Conservation (phyloP, 2,329 filamentous ascomycete species). For the Diaporthe sp. region DNA sequence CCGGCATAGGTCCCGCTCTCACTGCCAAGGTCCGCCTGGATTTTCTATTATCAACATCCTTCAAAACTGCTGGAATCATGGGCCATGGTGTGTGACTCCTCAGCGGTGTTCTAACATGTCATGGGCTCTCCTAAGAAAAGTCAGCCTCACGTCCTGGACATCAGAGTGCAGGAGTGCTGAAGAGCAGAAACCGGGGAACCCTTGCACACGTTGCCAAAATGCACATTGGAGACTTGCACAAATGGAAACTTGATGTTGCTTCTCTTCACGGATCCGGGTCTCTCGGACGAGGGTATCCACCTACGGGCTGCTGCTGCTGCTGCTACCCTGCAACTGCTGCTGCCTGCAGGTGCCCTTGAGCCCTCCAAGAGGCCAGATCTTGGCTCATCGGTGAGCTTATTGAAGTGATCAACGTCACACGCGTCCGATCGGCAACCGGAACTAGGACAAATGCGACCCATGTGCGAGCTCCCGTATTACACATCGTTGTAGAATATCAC, state of each 20-base stretch:
- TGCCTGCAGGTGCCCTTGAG: not conserved
- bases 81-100: not conserved
- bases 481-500: slow-evolving; percentile 46
- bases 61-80: slow-evolving; percentile 1
- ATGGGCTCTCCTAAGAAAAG: not conserved
- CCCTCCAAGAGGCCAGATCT: slow-evolving; percentile 17
- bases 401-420: slow-evolving; percentile 27
- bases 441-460: slow-evolving; percentile 24
- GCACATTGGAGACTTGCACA: not conserved
- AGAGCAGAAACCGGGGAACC: not conserved
- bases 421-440: slow-evolving; percentile 23
- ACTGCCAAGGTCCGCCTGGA: slow-evolving; percentile 22
- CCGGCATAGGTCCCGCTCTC: slow-evolving; percentile 6
- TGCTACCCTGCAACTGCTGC: not conserved
- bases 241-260: not conserved
- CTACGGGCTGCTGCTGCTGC: slow-evolving; percentile 5
- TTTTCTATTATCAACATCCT: not conserved
- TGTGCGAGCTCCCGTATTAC: slow-evolving; percentile 33
- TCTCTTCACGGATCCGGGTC: slow-evolving; percentile 2
- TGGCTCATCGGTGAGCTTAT: slow-evolving; percentile 27
- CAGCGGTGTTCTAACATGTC: not conserved
- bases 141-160: slow-evolving; percentile 22
- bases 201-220: not conserved
- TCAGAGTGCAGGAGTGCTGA: slow-evolving; percentile 8
- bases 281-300: slow-evolving; percentile 5